Percentiles rank a stretch among this genome's conserved stretches.
phyloP scores from a whole-genome alignment of 2,329 filamentous ascomycete genomes.

The Xylariales sp. region DNA sequence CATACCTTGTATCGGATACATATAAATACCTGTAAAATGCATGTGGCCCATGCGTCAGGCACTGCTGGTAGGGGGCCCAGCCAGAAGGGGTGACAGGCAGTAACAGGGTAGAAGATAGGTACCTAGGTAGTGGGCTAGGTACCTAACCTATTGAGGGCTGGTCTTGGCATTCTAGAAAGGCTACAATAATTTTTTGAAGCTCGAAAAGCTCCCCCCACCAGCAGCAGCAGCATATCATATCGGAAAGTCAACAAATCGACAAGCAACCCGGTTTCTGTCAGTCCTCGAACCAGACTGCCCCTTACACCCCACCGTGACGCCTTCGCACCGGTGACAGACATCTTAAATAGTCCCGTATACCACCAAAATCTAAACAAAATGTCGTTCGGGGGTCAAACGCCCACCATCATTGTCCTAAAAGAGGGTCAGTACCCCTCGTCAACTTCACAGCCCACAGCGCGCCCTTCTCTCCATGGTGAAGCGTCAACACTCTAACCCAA shows the following conservation, averaged over 20 bases:
- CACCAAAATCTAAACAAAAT: slow-evolving; percentile 62
- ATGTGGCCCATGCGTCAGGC: slow-evolving; percentile 3
- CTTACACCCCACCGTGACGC: not conserved
- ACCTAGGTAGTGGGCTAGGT: not conserved
- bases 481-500: slow-evolving; percentile 38
- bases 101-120: too few species aligned
- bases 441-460: slow-evolving; percentile 2
- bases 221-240: slow-evolving; percentile 38
- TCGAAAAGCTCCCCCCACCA: slow-evolving; percentile 51
- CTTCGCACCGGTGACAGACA: slow-evolving; percentile 11
- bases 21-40: not conserved
- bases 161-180: slow-evolving; percentile 49
- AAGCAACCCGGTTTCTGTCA: slow-evolving; percentile 10
- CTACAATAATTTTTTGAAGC: slow-evolving; percentile 64
- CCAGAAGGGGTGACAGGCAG: too few species aligned
- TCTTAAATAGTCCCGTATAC: slow-evolving; percentile 9
- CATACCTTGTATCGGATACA: not conserved
- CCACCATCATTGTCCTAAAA: slow-evolving; percentile 97
- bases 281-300: slow-evolving; percentile 12
- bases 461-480: not conserved
- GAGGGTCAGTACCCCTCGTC: slow-evolving; percentile 75
- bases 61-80: not conserved
- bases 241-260: slow-evolving; percentile 37
- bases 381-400: slow-evolving; percentile 97
- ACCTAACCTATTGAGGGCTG: not conserved